Evolutionary conservation across 2,329 filamentous ascomycete species (phyloP), one percentile per base, ranked within the genome.

Genomic region (Aspergillus latus): DNA sequence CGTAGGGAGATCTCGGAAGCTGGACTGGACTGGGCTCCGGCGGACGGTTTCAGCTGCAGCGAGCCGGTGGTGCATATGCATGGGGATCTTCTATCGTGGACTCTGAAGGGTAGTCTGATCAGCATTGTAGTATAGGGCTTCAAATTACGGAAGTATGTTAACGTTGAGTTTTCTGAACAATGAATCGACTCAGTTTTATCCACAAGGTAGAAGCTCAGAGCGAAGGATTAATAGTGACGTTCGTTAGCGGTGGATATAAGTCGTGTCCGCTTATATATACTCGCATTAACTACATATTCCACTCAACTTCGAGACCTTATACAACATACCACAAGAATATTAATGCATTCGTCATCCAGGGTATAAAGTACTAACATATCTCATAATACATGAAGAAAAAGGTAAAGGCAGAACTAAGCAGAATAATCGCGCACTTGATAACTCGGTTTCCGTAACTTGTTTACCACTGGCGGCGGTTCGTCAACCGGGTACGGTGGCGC

Each of bases 401-500:
- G 54, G 51, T 59, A 59, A 52, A 49, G 61, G 54, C 57, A 65
- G 49, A 59, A 46, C 44, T 40, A 54, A 55, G 28, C 47, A 46
- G 40, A 52, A 57, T 53, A 50, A 49, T 77, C 63, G 82, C 81
- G 76, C 43, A 80, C 76, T 55, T 78, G 80, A 65, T 87, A 90
- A 48, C 89, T 87, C 1, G 93, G 93, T 72, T 97, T 97, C 64
- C 87, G 85, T 44, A 88, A 86, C 82, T 91, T 89, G 66, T 96
- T 95, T 6, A 95, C 91, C 5, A 84, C 80, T 21, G 21, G 21
- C 15, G 93, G 92, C 29, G 88, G 87, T 28, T 88, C 89, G 66
- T 95, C 88, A 45, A 86, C 75, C 0, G 93, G 93, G 71, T 97
- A 97, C 0, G 92, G 92, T 34, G 90, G 81, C 7, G 92, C 92